Conservation (phyloP, 208 protist genomes). For the Trypanosoma congolense region DNA sequence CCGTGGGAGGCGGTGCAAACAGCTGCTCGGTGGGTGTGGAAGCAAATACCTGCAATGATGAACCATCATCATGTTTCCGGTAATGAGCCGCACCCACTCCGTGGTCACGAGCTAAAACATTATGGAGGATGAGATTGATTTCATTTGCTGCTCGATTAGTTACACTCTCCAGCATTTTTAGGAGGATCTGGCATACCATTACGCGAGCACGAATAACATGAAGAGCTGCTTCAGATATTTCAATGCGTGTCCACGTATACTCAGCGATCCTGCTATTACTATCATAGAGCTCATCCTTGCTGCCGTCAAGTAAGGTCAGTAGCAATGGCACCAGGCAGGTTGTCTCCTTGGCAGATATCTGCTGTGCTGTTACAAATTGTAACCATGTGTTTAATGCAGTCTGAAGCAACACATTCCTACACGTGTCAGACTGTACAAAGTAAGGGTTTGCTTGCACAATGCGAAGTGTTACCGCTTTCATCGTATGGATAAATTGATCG, state of each 20-base stretch:
- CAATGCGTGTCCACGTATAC: conserved; percentile 25
- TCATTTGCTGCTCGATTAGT: conserved; percentile 44
- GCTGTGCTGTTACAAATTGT: conserved; percentile 38
- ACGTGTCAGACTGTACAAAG: conserved; percentile 50
- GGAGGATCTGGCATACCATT: conserved; percentile 58
- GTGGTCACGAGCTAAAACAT: conserved; percentile 26
- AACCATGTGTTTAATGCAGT: conserved; percentile 40
- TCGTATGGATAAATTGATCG: conserved; percentile 34
- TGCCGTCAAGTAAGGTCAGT: conserved; percentile 49
- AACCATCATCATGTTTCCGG: not conserved
- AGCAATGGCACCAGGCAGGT: conserved; percentile 43
- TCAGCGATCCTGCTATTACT: conserved; percentile 7
- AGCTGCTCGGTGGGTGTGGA: not conserved
- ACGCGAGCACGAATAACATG: conserved; percentile 50
- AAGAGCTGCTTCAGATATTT: conserved; percentile 39
- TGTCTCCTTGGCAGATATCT: conserved; percentile 50
- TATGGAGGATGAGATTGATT: conserved; percentile 53
- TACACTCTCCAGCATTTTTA: conserved; percentile 35
- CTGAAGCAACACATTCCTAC: conserved; percentile 43
- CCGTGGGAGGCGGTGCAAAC: not conserved
- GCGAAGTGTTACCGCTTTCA: conserved; percentile 41
- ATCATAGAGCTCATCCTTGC: conserved; percentile 32
- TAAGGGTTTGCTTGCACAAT: conserved; percentile 61
- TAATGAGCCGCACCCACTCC: not conserved
- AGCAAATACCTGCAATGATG: not conserved